Evolutionary conservation across 2,329 filamentous ascomycete species (phyloP).

Genomic region (Exophiala lecanii-corni): DNA sequence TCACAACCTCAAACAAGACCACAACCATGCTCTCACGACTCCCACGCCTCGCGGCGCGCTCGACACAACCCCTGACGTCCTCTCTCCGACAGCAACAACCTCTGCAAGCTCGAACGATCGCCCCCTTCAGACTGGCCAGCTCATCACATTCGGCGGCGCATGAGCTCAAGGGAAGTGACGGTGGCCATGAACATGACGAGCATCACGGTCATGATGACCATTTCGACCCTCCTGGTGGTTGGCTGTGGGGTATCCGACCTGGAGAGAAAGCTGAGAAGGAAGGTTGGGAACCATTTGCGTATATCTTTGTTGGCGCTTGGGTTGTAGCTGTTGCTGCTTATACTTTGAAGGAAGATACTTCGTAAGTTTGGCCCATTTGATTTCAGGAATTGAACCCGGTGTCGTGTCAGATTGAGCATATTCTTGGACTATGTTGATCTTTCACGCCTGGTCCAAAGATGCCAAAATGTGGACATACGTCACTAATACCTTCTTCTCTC

Average conservation of each 20-base stretch:
- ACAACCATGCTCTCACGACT: background rate
- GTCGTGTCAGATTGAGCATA: too few species aligned
- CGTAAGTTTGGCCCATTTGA: constrained; percentile 59
- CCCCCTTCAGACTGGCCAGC: constrained; percentile 1
- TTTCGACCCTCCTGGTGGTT: constrained; percentile 85
- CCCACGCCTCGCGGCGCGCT: background rate
- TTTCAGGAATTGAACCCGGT: background rate
- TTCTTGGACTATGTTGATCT: constrained; percentile 1
- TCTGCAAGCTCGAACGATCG: background rate
- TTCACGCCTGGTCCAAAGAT: too few species aligned
- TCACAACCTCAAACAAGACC: background rate
- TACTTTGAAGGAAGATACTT: constrained; percentile 97
- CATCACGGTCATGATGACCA: constrained; percentile 40
- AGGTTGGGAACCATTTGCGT: constrained; percentile 68
- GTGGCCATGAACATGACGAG: constrained; percentile 9
- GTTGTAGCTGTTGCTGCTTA: constrained; percentile 71
- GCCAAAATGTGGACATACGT: too few species aligned
- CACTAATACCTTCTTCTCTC: too few species aligned
- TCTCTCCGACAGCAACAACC: background rate
- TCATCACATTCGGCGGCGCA: constrained; percentile 1
- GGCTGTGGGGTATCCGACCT: constrained; percentile 90
- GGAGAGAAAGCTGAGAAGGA: constrained; percentile 94
- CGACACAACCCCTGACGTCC: background rate
- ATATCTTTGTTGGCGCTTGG: constrained; percentile 67
- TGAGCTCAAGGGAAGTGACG: constrained; percentile 5